These are phyloP conservation scores for Calocera cornea DNA, from an alignment of 768 basidiomycete genomes.

Conservation along the genomic window DNA sequence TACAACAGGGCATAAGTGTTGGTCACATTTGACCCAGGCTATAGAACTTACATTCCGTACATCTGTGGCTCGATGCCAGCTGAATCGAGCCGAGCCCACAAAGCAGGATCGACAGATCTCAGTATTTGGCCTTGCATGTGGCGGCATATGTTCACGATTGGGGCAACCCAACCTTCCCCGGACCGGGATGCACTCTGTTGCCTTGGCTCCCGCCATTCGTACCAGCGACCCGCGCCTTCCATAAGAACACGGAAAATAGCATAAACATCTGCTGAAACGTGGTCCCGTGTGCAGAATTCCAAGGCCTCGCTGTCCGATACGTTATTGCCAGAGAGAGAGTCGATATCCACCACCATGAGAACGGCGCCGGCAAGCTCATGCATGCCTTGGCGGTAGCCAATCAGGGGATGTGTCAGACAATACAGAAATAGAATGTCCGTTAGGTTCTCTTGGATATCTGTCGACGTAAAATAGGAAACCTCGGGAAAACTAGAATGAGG, in stretches of 20 bases:
- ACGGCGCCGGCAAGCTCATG: slow-evolving; percentile 88
- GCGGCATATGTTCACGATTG: slow-evolving; percentile 74
- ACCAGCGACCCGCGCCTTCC: slow-evolving; percentile 66
- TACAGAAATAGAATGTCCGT: slow-evolving; percentile 82
- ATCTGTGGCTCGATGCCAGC: slow-evolving; percentile 90
- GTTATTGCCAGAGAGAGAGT: slow-evolving; percentile 39
- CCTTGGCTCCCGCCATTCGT: slow-evolving; percentile 32
- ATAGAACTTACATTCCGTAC: slow-evolving; percentile 72
- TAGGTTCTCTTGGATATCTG: slow-evolving; percentile 60
- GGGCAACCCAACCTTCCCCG: slow-evolving; percentile 58
- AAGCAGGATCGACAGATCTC: slow-evolving; percentile 60
- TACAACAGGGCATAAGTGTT: slow-evolving; percentile 21
- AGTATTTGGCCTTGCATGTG: slow-evolving; percentile 62
- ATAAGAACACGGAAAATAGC: slow-evolving; percentile 68
- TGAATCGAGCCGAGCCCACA: slow-evolving; percentile 62
- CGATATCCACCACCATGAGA: slow-evolving; percentile 69
- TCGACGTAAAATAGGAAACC: slow-evolving; percentile 71
- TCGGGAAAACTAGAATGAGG: slow-evolving; percentile 73
- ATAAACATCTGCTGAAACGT: slow-evolving; percentile 81
- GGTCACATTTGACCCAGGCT: not conserved
- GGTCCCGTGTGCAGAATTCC: slow-evolving; percentile 51
- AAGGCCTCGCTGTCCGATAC: slow-evolving; percentile 24
- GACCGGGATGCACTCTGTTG: slow-evolving; percentile 17
- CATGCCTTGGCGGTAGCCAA: slow-evolving; percentile 98
- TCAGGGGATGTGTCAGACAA: slow-evolving; percentile 58